phyloP scores from a whole-genome alignment of 169 alveolate species.

The Plasmodium billcollinsi region DNA sequence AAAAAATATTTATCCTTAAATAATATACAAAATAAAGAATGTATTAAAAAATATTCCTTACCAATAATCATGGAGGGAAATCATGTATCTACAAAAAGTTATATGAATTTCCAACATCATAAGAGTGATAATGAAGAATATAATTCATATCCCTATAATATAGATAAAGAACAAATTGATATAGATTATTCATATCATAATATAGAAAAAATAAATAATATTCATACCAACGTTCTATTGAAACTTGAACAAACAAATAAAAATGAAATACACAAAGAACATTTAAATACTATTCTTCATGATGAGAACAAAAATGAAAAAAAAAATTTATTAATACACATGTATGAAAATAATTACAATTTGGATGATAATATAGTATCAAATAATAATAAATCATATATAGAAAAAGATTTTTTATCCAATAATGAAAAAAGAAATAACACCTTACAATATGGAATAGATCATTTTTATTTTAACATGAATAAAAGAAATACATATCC shows the following conservation, averaged over 20 bases:
- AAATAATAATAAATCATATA: neutral
- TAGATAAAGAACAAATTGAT: constrained; percentile 20
- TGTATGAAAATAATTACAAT: constrained; percentile 32
- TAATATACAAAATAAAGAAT: no score
- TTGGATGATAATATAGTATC: neutral
- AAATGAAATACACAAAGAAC: neutral
- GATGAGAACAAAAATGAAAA: neutral
- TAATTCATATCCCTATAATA: neutral
- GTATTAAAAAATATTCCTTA: no score
- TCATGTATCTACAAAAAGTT: no score
- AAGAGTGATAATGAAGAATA: no score
- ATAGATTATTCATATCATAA: neutral
- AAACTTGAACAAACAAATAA: constrained; percentile 5
- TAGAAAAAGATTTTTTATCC: no score
- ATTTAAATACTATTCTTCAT: neutral
- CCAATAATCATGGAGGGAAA: no score
- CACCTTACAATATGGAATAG: neutral
- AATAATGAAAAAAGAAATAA: constrained; percentile 25
- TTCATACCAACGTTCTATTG: no score
- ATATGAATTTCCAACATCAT: no score
- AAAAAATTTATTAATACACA: constrained; percentile 27
- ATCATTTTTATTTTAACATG: neutral
- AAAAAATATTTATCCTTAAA: no score
- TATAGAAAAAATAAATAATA: constrained; percentile 27
- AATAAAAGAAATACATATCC: neutral